phyloP scores from a whole-genome alignment of 164 flowering plant species.

The Vitis riparia region DNA sequence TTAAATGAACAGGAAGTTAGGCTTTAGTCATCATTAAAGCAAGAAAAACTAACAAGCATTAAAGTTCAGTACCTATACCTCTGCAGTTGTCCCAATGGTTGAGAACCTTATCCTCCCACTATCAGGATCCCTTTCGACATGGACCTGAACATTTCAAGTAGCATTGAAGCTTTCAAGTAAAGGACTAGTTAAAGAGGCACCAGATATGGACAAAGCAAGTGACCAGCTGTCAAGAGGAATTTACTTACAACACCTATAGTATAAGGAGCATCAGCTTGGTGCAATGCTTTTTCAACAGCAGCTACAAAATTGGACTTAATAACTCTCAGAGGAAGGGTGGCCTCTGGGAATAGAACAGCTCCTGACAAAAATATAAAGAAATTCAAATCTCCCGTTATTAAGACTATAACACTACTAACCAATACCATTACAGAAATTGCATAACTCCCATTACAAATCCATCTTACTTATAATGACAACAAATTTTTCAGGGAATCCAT shows the following conservation, averaged over 20 bases:
- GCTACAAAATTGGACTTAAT: conserved; percentile 62
- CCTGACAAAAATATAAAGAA: conserved; percentile 39
- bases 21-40: too few relatives aligned
- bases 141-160: conserved; percentile 50
- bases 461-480: too few relatives aligned
- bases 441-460: too few relatives aligned
- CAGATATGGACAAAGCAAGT: conserved; percentile 2
- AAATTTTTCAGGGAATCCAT: too few relatives aligned
- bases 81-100: conserved; percentile 85
- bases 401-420: too few relatives aligned
- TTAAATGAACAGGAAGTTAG: neutral
- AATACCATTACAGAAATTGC: too few relatives aligned
- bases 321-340: conserved; percentile 85
- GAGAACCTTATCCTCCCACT: conserved; percentile 44
- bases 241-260: conserved; percentile 90
- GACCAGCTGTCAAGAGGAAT: conserved; percentile 1
- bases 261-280: conserved; percentile 61
- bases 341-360: conserved; percentile 87
- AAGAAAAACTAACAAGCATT: neutral
- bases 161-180: neutral
- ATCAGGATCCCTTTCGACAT: conserved; percentile 35
- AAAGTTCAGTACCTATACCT: conserved; percentile 42
- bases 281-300: conserved; percentile 68
- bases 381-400: too few relatives aligned
- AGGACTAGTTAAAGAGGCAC: neutral